Conservation (phyloP, 495 filamentous ascomycete genomes). For the Aspergillus haitiensis region DNA sequence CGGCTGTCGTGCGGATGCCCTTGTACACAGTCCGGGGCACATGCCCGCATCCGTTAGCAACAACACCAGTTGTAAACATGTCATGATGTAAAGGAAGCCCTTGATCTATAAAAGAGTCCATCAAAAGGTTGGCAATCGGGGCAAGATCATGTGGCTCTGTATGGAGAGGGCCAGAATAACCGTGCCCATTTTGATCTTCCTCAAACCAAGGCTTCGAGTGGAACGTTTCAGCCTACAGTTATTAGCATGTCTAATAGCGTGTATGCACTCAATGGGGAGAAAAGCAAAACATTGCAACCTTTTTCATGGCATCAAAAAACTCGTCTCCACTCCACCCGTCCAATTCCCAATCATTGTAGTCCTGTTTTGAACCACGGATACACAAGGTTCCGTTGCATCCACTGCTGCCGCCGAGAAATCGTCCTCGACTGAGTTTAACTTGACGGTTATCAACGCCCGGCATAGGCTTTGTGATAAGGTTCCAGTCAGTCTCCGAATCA, state of each 20-base stretch:
- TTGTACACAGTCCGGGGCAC: slow-evolving; percentile 50
- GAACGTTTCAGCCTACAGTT: slow-evolving; percentile 46
- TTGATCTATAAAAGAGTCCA: slow-evolving; percentile 48
- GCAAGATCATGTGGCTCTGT: slow-evolving; percentile 51
- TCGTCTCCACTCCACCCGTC: slow-evolving; percentile 56
- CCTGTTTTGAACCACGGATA: slow-evolving; percentile 58
- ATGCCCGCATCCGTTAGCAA: slow-evolving; percentile 53
- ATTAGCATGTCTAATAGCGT: not conserved
- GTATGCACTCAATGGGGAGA: too few relatives aligned
- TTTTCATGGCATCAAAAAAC: slow-evolving; percentile 53
- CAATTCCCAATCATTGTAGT: slow-evolving; percentile 62
- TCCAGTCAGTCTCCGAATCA: slow-evolving; percentile 56
- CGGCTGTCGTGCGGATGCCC: slow-evolving; percentile 48
- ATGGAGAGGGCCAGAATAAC: slow-evolving; percentile 46
- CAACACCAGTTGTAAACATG: slow-evolving; percentile 52
- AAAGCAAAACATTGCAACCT: slow-evolving; percentile 32
- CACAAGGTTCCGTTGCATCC: slow-evolving; percentile 64
- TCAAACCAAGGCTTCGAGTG: slow-evolving; percentile 47
- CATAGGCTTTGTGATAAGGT: slow-evolving; percentile 56
- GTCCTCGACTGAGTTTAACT: slow-evolving; percentile 60
- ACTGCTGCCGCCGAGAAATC: slow-evolving; percentile 58
- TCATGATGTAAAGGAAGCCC: slow-evolving; percentile 49
- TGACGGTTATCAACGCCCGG: slow-evolving; percentile 53
- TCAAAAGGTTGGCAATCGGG: slow-evolving; percentile 47
- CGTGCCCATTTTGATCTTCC: slow-evolving; percentile 38